These are phyloP conservation scores for Coniferiporia weirii DNA, from an alignment of 1,284 basidiomycete genomes.

Conservation along the genomic window DNA sequence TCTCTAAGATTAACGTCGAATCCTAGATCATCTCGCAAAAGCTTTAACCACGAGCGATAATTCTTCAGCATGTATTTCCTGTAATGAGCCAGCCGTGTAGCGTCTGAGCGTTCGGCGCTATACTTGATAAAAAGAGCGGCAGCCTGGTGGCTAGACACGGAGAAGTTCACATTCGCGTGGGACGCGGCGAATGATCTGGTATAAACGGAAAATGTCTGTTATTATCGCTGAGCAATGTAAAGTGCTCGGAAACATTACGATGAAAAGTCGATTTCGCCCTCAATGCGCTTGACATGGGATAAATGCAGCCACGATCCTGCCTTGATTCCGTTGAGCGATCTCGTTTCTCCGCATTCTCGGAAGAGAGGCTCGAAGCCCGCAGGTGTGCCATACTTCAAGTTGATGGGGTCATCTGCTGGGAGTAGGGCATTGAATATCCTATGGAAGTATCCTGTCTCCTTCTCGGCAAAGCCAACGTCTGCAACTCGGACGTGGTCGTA, in stretches of 20 bases:
- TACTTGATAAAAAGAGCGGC: constrained; percentile 2
- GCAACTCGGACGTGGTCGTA: not conserved
- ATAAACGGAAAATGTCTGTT: not conserved
- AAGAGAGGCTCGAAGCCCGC: not conserved
- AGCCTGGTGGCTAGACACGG: not conserved
- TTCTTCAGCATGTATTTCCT: not conserved
- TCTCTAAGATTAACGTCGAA: not conserved
- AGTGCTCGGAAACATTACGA: not conserved
- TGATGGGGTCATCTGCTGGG: not conserved
- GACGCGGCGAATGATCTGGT: not conserved
- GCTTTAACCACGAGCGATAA: not conserved
- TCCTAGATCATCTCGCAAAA: not conserved
- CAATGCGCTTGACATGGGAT: not conserved
- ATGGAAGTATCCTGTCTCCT: not conserved
- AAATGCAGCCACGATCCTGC: not conserved
- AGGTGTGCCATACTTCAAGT: not conserved
- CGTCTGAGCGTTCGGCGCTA: not conserved
- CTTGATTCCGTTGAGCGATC: not conserved
- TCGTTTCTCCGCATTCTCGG: not conserved
- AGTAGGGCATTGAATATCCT: constrained; percentile 3
- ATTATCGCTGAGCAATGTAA: not conserved
- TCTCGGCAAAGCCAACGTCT: not conserved
- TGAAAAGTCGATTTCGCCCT: not conserved
- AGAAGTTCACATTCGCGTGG: not conserved
- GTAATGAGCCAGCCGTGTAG: not conserved